These are phyloP conservation scores for Ganoderma resinaceum DNA, from an alignment of 1,284 basidiomycete genomes.

Conservation along the genomic window DNA sequence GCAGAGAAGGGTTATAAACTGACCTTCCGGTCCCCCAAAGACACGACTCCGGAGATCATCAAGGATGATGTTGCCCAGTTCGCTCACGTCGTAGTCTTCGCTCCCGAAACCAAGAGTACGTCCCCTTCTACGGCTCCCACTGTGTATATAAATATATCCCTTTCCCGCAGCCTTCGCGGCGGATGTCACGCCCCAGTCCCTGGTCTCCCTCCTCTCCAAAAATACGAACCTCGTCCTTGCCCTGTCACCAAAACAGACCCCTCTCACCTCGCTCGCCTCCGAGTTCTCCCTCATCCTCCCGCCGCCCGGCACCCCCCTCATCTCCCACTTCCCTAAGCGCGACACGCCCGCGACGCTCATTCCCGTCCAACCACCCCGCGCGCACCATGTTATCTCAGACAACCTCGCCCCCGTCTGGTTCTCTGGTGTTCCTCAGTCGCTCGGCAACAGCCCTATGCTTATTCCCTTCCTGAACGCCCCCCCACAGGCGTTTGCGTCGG, in stretches of 20 bases:
- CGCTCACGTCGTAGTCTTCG: conserved; percentile 85
- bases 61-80: conserved; percentile 79
- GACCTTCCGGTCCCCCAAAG: conserved; percentile 84
- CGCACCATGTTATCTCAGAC: conserved; percentile 51
- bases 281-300: conserved; percentile 82
- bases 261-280: conserved; percentile 72
- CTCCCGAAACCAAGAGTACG: conserved; percentile 84
- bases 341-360: conserved; percentile 63
- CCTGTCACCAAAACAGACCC: conserved; percentile 77
- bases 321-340: conserved; percentile 81
- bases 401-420: conserved; percentile 72
- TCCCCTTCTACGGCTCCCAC: conserved; percentile 1
- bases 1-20: conserved; percentile 83
- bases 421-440: conserved; percentile 76
- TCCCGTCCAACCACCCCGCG: conserved; percentile 56
- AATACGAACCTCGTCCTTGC: conserved; percentile 88
- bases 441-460: conserved; percentile 84
- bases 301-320: conserved; percentile 73
- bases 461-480: conserved; percentile 86
- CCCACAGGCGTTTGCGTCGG: conserved; percentile 73
- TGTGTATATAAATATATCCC: neutral
- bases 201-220: conserved; percentile 76
- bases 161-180: conserved; percentile 63
- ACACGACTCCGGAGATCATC: conserved; percentile 67
- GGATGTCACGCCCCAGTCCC: conserved; percentile 85